Conservation (phyloP, 1,284 basidiomycete species). For the Sutorius eximius region DNA sequence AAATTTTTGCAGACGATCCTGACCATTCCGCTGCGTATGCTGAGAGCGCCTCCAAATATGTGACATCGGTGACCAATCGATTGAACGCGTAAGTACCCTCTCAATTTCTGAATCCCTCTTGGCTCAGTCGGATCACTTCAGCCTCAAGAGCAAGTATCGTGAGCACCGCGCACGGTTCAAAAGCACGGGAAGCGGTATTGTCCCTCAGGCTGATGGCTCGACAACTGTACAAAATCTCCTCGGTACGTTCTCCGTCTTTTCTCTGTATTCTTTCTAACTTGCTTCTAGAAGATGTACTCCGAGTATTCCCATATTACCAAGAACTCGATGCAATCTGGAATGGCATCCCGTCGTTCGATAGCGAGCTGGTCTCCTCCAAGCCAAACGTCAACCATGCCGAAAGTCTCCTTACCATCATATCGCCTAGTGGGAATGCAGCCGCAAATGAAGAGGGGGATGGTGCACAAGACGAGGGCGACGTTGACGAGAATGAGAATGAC, state of each 20-base stretch:
- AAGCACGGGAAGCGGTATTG: background rate
- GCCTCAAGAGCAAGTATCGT: background rate
- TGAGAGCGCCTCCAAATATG: background rate
- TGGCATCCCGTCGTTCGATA: constrained; percentile 6
- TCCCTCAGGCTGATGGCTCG: background rate
- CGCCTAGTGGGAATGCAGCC: too few relatives aligned
- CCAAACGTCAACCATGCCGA: background rate
- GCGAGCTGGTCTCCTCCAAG: constrained; percentile 4
- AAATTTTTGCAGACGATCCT: background rate
- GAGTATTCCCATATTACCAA: too few relatives aligned
- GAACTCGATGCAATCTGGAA: background rate
- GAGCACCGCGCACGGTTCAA: background rate
- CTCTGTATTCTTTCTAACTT: too few relatives aligned
- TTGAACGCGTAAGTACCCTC: background rate
- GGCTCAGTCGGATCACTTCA: background rate
- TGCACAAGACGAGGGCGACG: too few relatives aligned
- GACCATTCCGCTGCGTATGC: background rate
- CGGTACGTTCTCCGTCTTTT: too few relatives aligned
- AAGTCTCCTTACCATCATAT: background rate
- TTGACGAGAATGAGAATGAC: too few relatives aligned
- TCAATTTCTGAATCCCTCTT: too few relatives aligned
- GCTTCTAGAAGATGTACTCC: too few relatives aligned
- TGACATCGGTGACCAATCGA: background rate
- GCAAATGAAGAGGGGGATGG: too few relatives aligned
- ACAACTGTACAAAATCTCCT: too few relatives aligned